Evolutionary conservation across 768 basidiomycete species (phyloP), one percentile per base, ranked within the genome.

Genomic region (Rhizopogon vesiculosus): DNA sequence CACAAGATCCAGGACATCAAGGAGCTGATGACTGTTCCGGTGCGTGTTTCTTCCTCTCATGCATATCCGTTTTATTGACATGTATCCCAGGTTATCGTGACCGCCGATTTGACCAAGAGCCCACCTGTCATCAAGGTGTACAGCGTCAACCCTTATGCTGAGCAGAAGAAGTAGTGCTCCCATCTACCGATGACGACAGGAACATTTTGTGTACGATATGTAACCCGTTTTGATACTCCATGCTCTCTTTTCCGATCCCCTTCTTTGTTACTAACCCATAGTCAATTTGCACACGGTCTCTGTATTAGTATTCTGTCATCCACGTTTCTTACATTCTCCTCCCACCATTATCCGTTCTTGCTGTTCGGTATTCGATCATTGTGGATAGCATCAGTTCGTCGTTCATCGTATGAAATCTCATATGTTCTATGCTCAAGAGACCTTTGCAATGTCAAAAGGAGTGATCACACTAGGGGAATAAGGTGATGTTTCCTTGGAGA

Each of bases 81-180:
- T 3, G 42, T 57, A 41, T 13, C 56, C 3, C 62, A 93, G 91
- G 93, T 95, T 62, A 95, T 97, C 65, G 87, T 97, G 62, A 95
- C 93, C 42, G 93, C 93, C 33, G 94, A 98, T 70, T 74, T 96
- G 62, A 93, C 92, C 59, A 97, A 96, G 83, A 93, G 90, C 62
- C 94, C 94, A 41, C 94, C 94, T 4, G 91, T 98, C 65, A 89
- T 98, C 79, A 95, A 97, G 72, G 93, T 98, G 55, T 94, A 94
- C 78, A 93, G 92, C 64, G 90, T 93, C 65, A 94, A 94, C 67
- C 93, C 93, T 7, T 95, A 91, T 70, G 86, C 91, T 42, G 79
- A 80, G 58, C 72, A 75, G 60, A 81, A 80, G 70, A 77, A 77
- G 69, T 33, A 8, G 50, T 33, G 35, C 39, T 50, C 25, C 59